Base-by-base conservation (phyloP, 2,329 filamentous ascomycete genomes). In the Hypomyces perniciosus region DNA sequence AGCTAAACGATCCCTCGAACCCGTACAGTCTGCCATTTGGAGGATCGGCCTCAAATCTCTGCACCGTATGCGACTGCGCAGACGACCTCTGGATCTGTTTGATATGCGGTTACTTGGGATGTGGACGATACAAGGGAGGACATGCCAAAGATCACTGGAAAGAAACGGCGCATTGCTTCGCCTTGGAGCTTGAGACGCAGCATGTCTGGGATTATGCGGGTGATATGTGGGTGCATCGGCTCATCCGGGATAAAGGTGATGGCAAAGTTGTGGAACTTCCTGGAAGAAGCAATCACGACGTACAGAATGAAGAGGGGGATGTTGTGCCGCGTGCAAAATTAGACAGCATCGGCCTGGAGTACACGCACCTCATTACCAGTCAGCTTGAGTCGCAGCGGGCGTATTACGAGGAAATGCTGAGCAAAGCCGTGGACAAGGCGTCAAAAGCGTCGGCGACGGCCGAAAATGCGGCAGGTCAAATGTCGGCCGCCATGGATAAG, bases 161-260 rank as follows among this genome's bases (percentile, higher is more conserved):
- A 68, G 80, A 88, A 50, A 95, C 89, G 3, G 83, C 84, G 4
- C 93, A 99, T 68, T 88, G 87, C 56, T 99, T 96, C 65, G 87
- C 90, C 28, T 87, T 99, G 66, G 93, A 99, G 65, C 81, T 97
- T 35, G 84, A 86, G 55, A 95, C 90, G 1, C 92, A 99, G 66
- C 86, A 96, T 60, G 91, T 99, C 1, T 99, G 93, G 93, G 93
- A 99, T 68, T 99, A 99, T 57, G 89, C 88, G 0, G 90, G 89
- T 4, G 93, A 99, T 64, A 88, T 86, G 63, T 99, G 96, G 77
- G 93, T 97, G 44, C 93, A 99, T 68, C 85, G 93, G 8, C 81
- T 97, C 46, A 95, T 99, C 50, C 87, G 95, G 57, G 90, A 90
- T 63, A 96, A 96, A 72, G 85, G 89, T 8, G 90, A 96, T 65